A percentile compares a stretch with the other conserved stretches of the same genome.
Conservation (phyloP, 1,139 yeast species). For the Eremothecium coryli region DNA sequence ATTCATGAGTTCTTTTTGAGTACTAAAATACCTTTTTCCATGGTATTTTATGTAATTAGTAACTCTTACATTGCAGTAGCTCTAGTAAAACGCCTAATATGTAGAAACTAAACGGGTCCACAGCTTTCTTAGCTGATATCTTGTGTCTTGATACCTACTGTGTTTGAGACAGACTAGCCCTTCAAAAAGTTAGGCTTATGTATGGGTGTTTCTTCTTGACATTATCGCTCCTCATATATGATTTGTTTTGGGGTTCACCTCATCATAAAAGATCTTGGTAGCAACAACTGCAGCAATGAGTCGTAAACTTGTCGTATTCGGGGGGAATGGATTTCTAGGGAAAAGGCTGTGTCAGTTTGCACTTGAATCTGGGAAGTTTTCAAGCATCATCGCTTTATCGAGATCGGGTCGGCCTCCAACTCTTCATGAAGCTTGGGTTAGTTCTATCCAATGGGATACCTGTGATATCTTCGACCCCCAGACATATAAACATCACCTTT, state of each 20-base stretch:
- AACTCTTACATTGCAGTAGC: slow-evolving; percentile 10
- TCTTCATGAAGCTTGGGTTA: slow-evolving; percentile 40
- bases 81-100: no score
- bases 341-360: slow-evolving; percentile 66
- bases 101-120: no score
- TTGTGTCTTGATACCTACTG: background rate
- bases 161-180: no score
- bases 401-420: slow-evolving; percentile 51
- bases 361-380: slow-evolving; percentile 44
- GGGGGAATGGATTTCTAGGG: slow-evolving; percentile 78
- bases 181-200: background rate
- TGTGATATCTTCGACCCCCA: slow-evolving; percentile 63
- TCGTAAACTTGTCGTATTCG: slow-evolving; percentile 46
- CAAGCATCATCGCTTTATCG: slow-evolving; percentile 53
- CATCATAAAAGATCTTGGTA: no score
- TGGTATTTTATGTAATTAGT: slow-evolving; percentile 13
- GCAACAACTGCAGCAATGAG: slow-evolving; percentile 9
- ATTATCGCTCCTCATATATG: no score
- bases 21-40: slow-evolving; percentile 10
- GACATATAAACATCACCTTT: slow-evolving; percentile 42
- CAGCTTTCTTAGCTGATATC: no score
- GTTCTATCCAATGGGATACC: slow-evolving; percentile 54
- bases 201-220: background rate
- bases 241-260: no score
- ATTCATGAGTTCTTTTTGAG: slow-evolving; percentile 15